Percentiles rank a stretch among this genome's conserved stretches.
Evolutionary conservation across 495 filamentous ascomycete species (phyloP).

Genomic region (Evernia prunastri): DNA sequence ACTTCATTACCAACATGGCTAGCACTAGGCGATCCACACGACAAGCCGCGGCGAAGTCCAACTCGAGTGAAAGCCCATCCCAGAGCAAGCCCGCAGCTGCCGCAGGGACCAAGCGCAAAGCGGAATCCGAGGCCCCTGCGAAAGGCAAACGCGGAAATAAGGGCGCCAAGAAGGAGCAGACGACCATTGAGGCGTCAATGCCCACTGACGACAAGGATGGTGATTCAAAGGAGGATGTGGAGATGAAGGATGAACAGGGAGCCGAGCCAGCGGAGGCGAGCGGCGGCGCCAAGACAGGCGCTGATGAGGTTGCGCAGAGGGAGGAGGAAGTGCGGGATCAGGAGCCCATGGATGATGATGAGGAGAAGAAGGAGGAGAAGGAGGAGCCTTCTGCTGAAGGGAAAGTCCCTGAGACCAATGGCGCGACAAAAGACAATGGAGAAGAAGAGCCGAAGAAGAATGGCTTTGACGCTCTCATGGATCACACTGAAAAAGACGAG

Average conservation of each 20-base stretch:
- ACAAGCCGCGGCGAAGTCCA: constrained; percentile 22
- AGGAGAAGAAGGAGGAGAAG: constrained; percentile 16
- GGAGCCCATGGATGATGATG: constrained; percentile 18
- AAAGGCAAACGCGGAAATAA: constrained; percentile 29
- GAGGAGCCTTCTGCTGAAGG: constrained; percentile 15
- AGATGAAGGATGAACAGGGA: constrained; percentile 22
- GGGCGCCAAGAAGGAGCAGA: constrained; percentile 23
- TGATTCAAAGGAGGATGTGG: constrained; percentile 20
- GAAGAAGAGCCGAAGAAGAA: constrained; percentile 19
- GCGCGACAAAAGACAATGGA: constrained; percentile 7
- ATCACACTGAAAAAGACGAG: constrained; percentile 14
- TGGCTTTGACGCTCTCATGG: constrained; percentile 23
- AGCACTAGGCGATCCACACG: constrained; percentile 24
- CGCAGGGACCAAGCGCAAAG: constrained; percentile 28
- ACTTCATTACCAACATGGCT: constrained; percentile 16
- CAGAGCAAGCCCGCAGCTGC: constrained; percentile 18
- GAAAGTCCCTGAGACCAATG: constrained; percentile 12
- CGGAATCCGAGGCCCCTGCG: constrained; percentile 9
- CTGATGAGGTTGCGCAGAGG: constrained; percentile 5
- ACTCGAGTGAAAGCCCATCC: constrained; percentile 20
- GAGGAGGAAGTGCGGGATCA: constrained; percentile 19
- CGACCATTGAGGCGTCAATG: constrained; percentile 27
- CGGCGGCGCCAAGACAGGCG: constrained; percentile 11
- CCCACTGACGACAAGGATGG: constrained; percentile 16
- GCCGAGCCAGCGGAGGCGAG: constrained; percentile 12